These are phyloP conservation scores for Rosellinia necatrix DNA, from an alignment of 2,329 filamentous ascomycete species.

Conservation along the genomic window DNA sequence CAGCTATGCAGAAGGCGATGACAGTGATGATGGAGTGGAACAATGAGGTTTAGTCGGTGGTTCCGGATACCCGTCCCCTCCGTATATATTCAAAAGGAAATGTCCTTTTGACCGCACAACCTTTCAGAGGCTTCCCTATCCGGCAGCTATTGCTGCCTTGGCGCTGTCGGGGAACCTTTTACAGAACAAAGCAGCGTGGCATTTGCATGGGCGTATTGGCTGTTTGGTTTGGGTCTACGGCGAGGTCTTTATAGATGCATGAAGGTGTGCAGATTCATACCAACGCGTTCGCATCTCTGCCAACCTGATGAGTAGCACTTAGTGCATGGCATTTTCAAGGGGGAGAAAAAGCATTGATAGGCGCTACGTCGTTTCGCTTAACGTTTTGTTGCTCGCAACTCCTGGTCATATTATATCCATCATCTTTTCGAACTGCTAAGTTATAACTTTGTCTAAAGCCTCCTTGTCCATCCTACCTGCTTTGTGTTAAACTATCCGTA, in stretches of 20 bases:
- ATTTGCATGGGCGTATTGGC: conserved; percentile 15
- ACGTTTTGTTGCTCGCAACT: conserved; percentile 4
- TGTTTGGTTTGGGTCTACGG: conserved; percentile 2
- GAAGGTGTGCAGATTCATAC: conserved; percentile 10
- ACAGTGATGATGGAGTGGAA: conserved; percentile 41
- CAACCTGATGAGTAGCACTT: neutral
- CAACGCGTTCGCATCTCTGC: conserved; percentile 12
- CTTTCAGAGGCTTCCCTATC: neutral
- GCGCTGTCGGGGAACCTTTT: neutral
- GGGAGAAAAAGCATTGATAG: conserved; percentile 1
- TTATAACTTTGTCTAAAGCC: too few species aligned
- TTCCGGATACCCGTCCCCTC: neutral
- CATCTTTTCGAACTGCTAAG: too few species aligned
- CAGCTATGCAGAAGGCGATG: conserved; percentile 47
- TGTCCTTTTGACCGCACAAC: neutral
- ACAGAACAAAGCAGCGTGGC: neutral
- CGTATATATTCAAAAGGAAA: neutral
- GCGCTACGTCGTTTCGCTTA: neutral
- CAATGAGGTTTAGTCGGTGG: conserved; percentile 7
- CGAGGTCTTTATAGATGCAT: neutral
- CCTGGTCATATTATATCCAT: neutral
- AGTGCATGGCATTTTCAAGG: neutral
- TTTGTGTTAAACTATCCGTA: neutral
- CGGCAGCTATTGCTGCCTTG: neutral
- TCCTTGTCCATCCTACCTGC: too few species aligned